These are phyloP conservation scores for Starmerella floricola DNA, from an alignment of 805 yeast species.

Conservation along the genomic window DNA sequence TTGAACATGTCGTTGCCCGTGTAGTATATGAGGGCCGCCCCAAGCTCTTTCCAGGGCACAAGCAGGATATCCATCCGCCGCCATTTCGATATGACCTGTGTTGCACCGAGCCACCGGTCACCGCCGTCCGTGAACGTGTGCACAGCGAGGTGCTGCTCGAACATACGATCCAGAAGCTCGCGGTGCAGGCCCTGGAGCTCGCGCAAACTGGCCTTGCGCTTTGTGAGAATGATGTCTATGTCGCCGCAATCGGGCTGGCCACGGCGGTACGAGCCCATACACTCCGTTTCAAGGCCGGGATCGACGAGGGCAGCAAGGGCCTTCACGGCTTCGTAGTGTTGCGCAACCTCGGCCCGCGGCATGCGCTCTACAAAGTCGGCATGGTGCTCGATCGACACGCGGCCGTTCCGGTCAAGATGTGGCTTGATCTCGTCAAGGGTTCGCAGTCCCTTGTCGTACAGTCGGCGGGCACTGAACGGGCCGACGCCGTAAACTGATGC, in stretches of 20 bases:
- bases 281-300: conserved; percentile 28
- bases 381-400: conserved; percentile 37
- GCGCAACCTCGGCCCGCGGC: conserved; percentile 35
- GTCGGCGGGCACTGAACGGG: conserved; percentile 30
- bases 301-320: conserved; percentile 28
- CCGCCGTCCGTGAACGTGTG: conserved; percentile 25
- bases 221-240: conserved; percentile 40
- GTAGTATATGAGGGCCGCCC: conserved; percentile 41
- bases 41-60: conserved; percentile 37
- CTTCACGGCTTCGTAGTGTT: conserved; percentile 32
- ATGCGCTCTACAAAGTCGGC: conserved; percentile 38
- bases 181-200: conserved; percentile 12
- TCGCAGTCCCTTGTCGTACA: conserved; percentile 33
- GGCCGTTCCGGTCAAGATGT: conserved; percentile 27
- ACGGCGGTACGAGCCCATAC: conserved; percentile 45
- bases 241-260: conserved; percentile 40
- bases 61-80: conserved; percentile 44
- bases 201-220: conserved; percentile 24
- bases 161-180: conserved; percentile 20
- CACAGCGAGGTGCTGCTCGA: conserved; percentile 30
- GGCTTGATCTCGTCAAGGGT: conserved; percentile 32
- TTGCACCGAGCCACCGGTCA: conserved; percentile 29
- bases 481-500: conserved; percentile 43
- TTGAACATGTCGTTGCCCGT: conserved; percentile 46
- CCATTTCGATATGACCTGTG: conserved; percentile 30